Base-by-base conservation (phyloP, 169 alveolate genomes). In the Plasmodium sp. region DNA sequence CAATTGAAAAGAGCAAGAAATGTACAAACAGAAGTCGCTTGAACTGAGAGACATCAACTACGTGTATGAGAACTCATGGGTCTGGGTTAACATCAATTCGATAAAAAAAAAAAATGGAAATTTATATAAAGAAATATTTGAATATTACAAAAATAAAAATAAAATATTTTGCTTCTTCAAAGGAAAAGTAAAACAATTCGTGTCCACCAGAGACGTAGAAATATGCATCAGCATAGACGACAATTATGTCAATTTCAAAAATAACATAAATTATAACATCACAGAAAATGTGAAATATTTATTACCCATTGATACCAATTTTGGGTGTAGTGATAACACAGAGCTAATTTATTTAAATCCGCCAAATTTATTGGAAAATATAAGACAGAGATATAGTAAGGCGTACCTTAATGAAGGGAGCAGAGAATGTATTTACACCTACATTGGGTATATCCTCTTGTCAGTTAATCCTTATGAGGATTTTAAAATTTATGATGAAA, bases 391-490 rank as follows among this genome's bases (percentile, higher is more conserved):
- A 92, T 92, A 92, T 92, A 92, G 58, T 73, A 92, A 81, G 56
- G 95, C 95, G 14, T 92, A 85, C 67, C 6, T 72, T 34, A 92
- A 79, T 95, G 84, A 75, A 82, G 82, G 93, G 31, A 84, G 67
- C 73, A 84, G 93, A 91, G 95, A 95, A 75, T 84, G 94, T 48
- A 88, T 91, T 45, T 95, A 96, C 81, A 96, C 98, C 12, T 97
- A 97, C 84, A 98, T 97, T 12, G 98, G 98, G 9, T 96, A 97
- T 94, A 84, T 97, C 43, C 77, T 97, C 67, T 94, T 97, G 58
- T 98, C 97, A 67, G 96, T 97, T 51, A 97, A 97, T 72, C 98
- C 98, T 22, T 97, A 96, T 77, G 95, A 94, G 41, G 94, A 94
- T 96, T 96, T 97, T 79, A 94, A 94, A 33, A 94, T 97, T 33